Evolutionary conservation across 176 grass and related monocot species (phyloP), one percentile per base, ranked within the genome.

Genomic region (Musa troglodytarum): DNA sequence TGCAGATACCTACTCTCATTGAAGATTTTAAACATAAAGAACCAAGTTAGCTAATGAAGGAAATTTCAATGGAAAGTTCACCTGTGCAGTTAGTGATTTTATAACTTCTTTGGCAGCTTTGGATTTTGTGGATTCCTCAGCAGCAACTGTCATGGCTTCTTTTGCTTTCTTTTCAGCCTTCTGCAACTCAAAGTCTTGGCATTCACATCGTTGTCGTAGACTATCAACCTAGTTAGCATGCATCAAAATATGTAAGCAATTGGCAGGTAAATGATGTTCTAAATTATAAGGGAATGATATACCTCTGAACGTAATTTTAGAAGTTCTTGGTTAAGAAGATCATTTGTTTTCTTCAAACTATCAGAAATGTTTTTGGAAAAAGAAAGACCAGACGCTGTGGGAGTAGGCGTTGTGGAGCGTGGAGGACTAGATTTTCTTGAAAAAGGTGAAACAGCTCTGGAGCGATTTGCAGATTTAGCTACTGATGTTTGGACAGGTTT

Each of bases 71-170:
- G 8, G 52, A 81, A 81, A 49, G 67, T 54, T 82, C 34, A 94
- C 95, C 95, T 98, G 88, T 50, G 90, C 86, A 51, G 90, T 93
- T 56, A 98, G 75, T 50, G 95, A 86, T 77, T 98, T 98, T 83
- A 98, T 98, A 13, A 89, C 94, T 61, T 98, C 94, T 62, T 98
- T 98, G 50, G 94, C 86, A 53, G 88, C 84, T 77, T 86, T 88
- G 0, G 89, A 87, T 83, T 91, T 98, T 51, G 88, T 85, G 69
- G 81, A 87, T 74, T 98, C 95, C 78, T 93, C 90, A 14, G 84
- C 61, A 69, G 83, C 86, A 80, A 98, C 80, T 76, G 79, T 77
- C 69, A 74, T 75, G 12, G 95, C 90, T 52, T 98, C 86, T 76
- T 78, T 76, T 53, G 86, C 76, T 87, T 98, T 98, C 71, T 72